Evolutionary conservation across 73 alveolate species (phyloP).

Genomic region (Symbiodinium pilosum): DNA sequence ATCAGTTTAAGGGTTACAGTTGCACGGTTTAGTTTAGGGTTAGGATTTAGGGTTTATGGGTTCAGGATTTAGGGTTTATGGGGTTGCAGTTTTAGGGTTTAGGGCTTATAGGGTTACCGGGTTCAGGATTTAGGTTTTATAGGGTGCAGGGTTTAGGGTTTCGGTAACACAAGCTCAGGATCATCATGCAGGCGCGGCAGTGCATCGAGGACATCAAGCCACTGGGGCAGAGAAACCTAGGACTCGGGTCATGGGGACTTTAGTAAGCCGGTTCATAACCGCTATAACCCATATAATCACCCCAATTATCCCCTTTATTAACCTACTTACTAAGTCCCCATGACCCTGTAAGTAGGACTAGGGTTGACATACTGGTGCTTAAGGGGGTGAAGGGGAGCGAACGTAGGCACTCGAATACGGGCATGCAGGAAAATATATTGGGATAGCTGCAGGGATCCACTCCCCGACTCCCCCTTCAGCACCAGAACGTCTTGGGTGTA

Average conservation of each 20-base stretch:
- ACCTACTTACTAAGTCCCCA: neutral
- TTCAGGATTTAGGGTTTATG: neutral
- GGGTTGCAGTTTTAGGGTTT: too few species aligned
- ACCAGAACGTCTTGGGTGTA: too few species aligned
- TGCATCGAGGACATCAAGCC: constrained; percentile 43
- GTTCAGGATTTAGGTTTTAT: neutral
- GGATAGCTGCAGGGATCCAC: too few species aligned
- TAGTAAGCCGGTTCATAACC: too few species aligned
- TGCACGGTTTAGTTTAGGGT: neutral
- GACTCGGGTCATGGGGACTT: too few species aligned
- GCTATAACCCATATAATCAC: neutral
- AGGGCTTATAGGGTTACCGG: neutral
- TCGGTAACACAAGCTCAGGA: neutral
- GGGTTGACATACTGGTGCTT: neutral
- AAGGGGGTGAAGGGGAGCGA: too few species aligned
- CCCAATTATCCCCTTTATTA: neutral
- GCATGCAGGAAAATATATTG: too few species aligned
- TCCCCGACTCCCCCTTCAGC: too few species aligned
- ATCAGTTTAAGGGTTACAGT: neutral
- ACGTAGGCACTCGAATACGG: too few species aligned
- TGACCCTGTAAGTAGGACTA: neutral
- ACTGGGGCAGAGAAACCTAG: too few species aligned
- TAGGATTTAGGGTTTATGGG: too few species aligned
- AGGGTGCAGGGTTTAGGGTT: neutral
- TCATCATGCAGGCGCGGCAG: constrained; percentile 27